Evolutionary conservation across 2,329 filamentous ascomycete genomes (phyloP).

Genomic region (Fusarium nurragi): DNA sequence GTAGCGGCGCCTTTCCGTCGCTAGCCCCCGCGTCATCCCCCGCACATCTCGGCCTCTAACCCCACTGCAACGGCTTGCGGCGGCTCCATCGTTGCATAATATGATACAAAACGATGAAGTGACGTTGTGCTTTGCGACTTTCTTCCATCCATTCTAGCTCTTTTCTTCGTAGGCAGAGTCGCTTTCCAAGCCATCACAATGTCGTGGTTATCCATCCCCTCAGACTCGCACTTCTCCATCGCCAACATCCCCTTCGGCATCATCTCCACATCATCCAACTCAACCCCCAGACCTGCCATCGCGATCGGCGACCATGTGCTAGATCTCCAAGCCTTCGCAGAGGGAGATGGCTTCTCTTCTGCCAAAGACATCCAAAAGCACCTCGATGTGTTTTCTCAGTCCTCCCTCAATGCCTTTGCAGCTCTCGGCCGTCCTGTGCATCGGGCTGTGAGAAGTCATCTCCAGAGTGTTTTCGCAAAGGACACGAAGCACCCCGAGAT

Average conservation of each 20-base stretch:
- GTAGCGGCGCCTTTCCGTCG: conserved; percentile 6
- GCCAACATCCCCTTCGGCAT: conserved; percentile 87
- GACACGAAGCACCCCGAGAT: conserved; percentile 55
- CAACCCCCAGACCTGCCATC: conserved; percentile 70
- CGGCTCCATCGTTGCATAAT: conserved; percentile 17
- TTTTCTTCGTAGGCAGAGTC: background rate
- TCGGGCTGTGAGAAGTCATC: conserved; percentile 73
- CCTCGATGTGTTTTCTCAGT: conserved; percentile 40
- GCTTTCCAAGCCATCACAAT: conserved; percentile 8
- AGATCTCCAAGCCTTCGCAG: conserved; percentile 71
- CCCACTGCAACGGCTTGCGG: conserved; percentile 27
- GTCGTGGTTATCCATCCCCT: conserved; percentile 49
- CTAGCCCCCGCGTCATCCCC: conserved; percentile 1
- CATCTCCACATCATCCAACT: conserved; percentile 70
- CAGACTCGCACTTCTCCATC: conserved; percentile 57
- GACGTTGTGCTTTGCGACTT: background rate
- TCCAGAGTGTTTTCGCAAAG: conserved; percentile 68
- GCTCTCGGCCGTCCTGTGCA: conserved; percentile 73
- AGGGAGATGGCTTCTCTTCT: conserved; percentile 52
- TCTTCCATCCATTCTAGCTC: background rate
- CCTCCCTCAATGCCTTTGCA: conserved; percentile 49
- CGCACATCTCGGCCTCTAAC: conserved; percentile 19
- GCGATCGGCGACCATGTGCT: conserved; percentile 78
- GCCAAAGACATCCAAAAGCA: conserved; percentile 42
- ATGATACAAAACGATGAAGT: too few relatives aligned